phyloP scores from a whole-genome alignment of 257 asterid genomes.

The Henckelia pumila region DNA sequence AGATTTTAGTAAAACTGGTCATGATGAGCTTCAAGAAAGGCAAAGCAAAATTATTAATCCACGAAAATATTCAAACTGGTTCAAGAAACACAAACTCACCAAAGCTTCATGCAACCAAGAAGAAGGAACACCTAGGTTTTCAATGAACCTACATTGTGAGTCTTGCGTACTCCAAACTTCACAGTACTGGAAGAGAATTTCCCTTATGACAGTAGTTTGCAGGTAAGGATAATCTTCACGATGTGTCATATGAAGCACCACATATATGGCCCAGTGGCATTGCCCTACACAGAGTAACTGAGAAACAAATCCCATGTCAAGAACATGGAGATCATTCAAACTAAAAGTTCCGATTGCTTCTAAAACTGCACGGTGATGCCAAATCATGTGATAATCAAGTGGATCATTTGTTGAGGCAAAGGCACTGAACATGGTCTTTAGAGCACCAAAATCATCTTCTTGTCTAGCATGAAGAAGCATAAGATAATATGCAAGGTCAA shows the following conservation, averaged over 20 bases:
- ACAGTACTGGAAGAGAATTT: constrained; percentile 90
- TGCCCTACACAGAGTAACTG: constrained; percentile 88
- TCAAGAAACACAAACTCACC: constrained; percentile 55
- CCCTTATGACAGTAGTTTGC: constrained; percentile 69
- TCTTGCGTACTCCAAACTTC: constrained; percentile 80
- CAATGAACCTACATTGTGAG: constrained; percentile 71
- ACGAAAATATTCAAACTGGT: constrained; percentile 17
- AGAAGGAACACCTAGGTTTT: constrained; percentile 80
- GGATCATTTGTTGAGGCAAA: constrained; percentile 92
- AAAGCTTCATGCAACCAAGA: constrained; percentile 94
- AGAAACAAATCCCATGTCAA: constrained; percentile 88
- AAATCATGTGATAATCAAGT: constrained; percentile 97
- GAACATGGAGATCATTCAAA: constrained; percentile 87
- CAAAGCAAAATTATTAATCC: constrained; percentile 12
- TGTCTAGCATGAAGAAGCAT: constrained; percentile 92
- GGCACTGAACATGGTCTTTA: constrained; percentile 93
- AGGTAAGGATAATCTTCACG: constrained; percentile 87
- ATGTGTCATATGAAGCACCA: constrained; percentile 88
- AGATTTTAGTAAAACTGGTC: constrained; percentile 16
- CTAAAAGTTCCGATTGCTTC: constrained; percentile 88
- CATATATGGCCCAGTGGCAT: constrained; percentile 98
- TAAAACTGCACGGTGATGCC: constrained; percentile 97
- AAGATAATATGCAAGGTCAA: constrained; percentile 86
- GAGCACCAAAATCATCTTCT: constrained; percentile 62
- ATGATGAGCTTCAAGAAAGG: constrained; percentile 6